Percentiles rank a stretch among this genome's conserved stretches.
Evolutionary conservation across 768 basidiomycete genomes (phyloP).

Genomic region (Phanerochaete sordida): DNA sequence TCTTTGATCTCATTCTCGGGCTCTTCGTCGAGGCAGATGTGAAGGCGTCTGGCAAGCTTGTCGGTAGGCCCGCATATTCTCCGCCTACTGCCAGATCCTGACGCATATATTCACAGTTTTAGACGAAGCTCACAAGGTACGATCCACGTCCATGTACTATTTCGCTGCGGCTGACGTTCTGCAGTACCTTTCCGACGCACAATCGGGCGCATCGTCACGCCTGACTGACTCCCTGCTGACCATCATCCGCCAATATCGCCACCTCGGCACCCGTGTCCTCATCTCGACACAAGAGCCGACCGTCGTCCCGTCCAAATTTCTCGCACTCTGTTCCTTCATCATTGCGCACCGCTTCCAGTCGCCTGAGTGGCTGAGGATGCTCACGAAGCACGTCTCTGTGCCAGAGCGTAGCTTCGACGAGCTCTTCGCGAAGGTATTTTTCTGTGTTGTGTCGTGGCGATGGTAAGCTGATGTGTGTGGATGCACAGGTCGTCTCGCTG

Average conservation of each 20-base stretch:
- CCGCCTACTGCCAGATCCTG: neutral
- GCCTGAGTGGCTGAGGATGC: slow-evolving; percentile 69
- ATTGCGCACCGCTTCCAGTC: slow-evolving; percentile 74
- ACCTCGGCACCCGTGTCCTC: slow-evolving; percentile 69
- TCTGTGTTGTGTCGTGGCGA: no score
- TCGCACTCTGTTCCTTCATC: slow-evolving; percentile 62
- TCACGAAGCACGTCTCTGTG: slow-evolving; percentile 62
- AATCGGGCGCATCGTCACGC: slow-evolving; percentile 35
- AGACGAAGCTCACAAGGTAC: slow-evolving; percentile 74
- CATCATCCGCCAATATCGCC: slow-evolving; percentile 66
- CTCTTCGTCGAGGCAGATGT: slow-evolving; percentile 61
- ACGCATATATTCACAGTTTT: slow-evolving; percentile 35
- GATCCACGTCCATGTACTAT: neutral
- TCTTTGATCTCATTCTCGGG: slow-evolving; percentile 69
- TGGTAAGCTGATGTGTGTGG: no score
- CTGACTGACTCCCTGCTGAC: slow-evolving; percentile 56
- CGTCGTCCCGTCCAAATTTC: slow-evolving; percentile 60
- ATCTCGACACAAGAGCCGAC: slow-evolving; percentile 81
- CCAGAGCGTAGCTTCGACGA: slow-evolving; percentile 58
- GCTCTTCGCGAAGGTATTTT: slow-evolving; percentile 64
- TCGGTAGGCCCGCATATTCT: slow-evolving; percentile 25
- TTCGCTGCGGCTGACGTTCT: neutral
- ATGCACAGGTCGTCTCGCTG: neutral
- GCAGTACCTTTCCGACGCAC: slow-evolving; percentile 56
- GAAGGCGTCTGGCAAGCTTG: slow-evolving; percentile 54